phyloP scores from a whole-genome alignment of 768 basidiomycete species.

The Trametes punicea region DNA sequence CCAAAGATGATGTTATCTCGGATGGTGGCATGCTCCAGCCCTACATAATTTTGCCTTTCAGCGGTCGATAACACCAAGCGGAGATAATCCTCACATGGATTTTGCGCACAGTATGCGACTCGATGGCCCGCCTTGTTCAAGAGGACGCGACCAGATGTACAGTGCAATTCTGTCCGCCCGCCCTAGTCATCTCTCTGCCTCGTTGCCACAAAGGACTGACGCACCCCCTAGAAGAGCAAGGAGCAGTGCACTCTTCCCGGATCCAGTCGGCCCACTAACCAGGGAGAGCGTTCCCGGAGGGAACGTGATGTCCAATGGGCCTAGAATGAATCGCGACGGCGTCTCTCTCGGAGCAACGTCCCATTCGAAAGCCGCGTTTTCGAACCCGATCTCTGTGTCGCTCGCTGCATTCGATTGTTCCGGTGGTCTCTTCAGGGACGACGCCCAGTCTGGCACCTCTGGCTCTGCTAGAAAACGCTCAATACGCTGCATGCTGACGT shows the following conservation, averaged over 20 bases:
- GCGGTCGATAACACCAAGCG: background rate
- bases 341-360: slow-evolving; percentile 34
- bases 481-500: slow-evolving; percentile 78
- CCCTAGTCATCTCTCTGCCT: background rate
- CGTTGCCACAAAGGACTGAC: slow-evolving; percentile 5
- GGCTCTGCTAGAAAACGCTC: slow-evolving; percentile 68
- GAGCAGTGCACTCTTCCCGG: slow-evolving; percentile 66
- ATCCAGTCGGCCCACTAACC: slow-evolving; percentile 63
- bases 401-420: background rate
- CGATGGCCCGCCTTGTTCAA: slow-evolving; percentile 55
- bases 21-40: slow-evolving; percentile 81
- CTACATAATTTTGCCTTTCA: slow-evolving; percentile 34
- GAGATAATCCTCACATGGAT: slow-evolving; percentile 44
- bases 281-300: slow-evolving; percentile 56
- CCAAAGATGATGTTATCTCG: slow-evolving; percentile 80
- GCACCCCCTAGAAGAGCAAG: slow-evolving; percentile 65
- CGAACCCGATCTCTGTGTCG: slow-evolving; percentile 46
- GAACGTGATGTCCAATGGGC: slow-evolving; percentile 55
- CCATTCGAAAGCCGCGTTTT: slow-evolving; percentile 57
- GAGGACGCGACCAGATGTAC: slow-evolving; percentile 48
- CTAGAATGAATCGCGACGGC: slow-evolving; percentile 48
- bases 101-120: slow-evolving; percentile 69
- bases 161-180: slow-evolving; percentile 51
- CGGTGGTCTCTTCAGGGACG: slow-evolving; percentile 46
- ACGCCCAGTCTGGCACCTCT: slow-evolving; percentile 79